phyloP scores from a whole-genome alignment of 2,329 filamentous ascomycete species.

The Berkeleyomyces basicola region DNA sequence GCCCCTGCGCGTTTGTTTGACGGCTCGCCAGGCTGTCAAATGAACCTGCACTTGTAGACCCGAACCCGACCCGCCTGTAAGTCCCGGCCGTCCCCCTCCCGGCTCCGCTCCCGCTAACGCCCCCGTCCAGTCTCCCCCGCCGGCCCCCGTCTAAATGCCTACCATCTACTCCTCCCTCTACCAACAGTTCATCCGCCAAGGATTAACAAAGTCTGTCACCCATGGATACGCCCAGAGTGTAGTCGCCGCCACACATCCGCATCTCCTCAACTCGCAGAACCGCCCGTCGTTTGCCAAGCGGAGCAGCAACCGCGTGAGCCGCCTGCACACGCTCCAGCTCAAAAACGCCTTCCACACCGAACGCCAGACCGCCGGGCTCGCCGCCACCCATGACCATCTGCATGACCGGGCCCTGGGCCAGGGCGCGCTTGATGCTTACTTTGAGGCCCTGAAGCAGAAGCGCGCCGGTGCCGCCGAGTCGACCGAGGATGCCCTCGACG shows the following conservation, averaged over 20 bases:
- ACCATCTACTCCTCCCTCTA: constrained; percentile 51
- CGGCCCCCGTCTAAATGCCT: constrained; percentile 68
- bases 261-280: constrained; percentile 59
- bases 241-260: constrained; percentile 76
- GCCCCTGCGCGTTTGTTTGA: constrained; percentile 74
- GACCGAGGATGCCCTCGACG: constrained; percentile 45
- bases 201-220: constrained; percentile 83
- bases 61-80: constrained; percentile 34
- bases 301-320: constrained; percentile 37
- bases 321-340: constrained; percentile 42
- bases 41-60: constrained; percentile 77
- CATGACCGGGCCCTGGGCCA: constrained; percentile 29
- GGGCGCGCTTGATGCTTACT: constrained; percentile 73
- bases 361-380: constrained; percentile 31
- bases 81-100: not conserved
- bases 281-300: constrained; percentile 45
- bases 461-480: constrained; percentile 39
- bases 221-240: constrained; percentile 97
- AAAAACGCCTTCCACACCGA: constrained; percentile 58
- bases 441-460: constrained; percentile 72
- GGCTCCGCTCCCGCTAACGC: not conserved
- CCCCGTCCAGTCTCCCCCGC: constrained; percentile 32
- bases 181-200: constrained; percentile 84
- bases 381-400: constrained; percentile 36
- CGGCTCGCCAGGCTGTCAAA: constrained; percentile 74